Conservation (phyloP, 352 stramenopile species). For the Pelagophyceae sp. region DNA sequence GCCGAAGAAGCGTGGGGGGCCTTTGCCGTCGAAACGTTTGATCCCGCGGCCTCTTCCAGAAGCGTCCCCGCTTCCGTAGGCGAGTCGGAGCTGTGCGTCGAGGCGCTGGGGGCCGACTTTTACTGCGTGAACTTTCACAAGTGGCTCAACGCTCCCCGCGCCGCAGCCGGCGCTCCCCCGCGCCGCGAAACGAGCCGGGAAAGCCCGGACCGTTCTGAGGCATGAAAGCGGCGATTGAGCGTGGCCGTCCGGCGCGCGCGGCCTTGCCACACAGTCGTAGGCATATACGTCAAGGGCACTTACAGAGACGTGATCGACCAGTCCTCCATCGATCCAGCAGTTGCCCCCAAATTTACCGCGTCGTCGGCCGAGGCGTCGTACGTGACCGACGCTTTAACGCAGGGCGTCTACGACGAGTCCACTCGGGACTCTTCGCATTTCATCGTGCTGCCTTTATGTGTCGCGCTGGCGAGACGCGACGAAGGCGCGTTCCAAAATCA, state of each 20-base stretch:
- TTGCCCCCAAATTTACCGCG: neutral
- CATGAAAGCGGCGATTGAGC: too few species aligned
- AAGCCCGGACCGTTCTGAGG: too few species aligned
- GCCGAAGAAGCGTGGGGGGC: too few species aligned
- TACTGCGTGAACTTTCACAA: neutral
- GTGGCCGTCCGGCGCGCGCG: neutral
- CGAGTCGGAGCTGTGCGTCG: neutral
- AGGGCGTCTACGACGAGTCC: constrained; percentile 15
- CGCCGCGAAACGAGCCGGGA: too few species aligned
- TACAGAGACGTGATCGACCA: too few species aligned
- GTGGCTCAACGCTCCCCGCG: neutral
- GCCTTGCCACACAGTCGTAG: neutral
- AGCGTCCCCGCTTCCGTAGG: too few species aligned
- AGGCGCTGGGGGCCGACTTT: neutral
- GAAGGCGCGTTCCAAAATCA: neutral
- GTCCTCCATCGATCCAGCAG: too few species aligned
- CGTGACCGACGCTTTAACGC: neutral
- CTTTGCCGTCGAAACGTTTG: too few species aligned
- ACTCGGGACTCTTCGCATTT: constrained; percentile 13
- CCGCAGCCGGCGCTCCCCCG: too few species aligned
- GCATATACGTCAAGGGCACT: too few species aligned
- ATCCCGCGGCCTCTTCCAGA: too few species aligned
- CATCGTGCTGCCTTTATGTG: constrained; percentile 4
- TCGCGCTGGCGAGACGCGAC: neutral
- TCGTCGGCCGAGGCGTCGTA: neutral